Evolutionary conservation across 179 eudicot genomes (phyloP).

Genomic region (Carnegiea gigantea): DNA sequence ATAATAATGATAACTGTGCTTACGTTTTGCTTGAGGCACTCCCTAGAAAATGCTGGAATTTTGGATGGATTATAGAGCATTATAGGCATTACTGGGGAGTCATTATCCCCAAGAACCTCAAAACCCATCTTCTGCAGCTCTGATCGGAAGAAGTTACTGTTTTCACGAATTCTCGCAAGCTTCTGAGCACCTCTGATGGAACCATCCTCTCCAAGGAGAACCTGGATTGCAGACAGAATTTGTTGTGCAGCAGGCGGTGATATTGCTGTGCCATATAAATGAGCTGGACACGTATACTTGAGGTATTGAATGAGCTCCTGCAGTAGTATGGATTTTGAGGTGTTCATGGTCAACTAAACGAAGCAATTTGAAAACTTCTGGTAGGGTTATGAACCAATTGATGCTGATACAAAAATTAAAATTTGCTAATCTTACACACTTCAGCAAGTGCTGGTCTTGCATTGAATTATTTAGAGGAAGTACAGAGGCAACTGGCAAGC

Average conservation of each 20-base stretch:
- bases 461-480: not conserved
- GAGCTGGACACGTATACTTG: slow-evolving; percentile 81
- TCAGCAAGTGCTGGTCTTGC: not conserved
- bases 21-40: slow-evolving; percentile 81
- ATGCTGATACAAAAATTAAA: not conserved
- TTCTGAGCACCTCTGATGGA: slow-evolving; percentile 96
- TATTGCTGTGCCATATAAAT: slow-evolving; percentile 87
- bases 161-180: slow-evolving; percentile 82
- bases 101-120: slow-evolving; percentile 94
- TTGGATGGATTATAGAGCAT: slow-evolving; percentile 98
- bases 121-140: slow-evolving; percentile 97
- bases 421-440: no score
- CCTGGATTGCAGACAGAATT: slow-evolving; percentile 75
- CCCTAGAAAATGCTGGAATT: slow-evolving; percentile 93
- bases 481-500: not conserved
- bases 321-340: not conserved
- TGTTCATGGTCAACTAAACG: not conserved
- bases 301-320: slow-evolving; percentile 87
- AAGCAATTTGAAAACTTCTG: not conserved
- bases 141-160: slow-evolving; percentile 90
- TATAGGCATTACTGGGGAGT: slow-evolving; percentile 95
- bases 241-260: slow-evolving; percentile 97
- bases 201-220: slow-evolving; percentile 92
- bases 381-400: not conserved
- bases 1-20: slow-evolving; percentile 15